Base-by-base conservation (phyloP, 2,329 filamentous ascomycete genomes). In the Arthrobotrys iridis region DNA sequence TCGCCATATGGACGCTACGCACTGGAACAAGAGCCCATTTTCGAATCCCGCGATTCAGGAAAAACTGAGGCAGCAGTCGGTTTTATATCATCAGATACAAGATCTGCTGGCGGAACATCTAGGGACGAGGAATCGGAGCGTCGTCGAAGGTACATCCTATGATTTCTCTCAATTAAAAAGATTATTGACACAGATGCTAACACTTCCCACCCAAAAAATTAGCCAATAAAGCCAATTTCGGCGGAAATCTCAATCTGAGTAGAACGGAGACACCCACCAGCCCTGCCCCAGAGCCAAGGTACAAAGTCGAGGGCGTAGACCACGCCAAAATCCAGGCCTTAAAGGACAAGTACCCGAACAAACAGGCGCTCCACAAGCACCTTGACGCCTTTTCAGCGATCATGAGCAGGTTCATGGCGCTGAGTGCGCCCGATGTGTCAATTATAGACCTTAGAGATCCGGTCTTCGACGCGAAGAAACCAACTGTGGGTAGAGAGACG, bases 31-130 rank as follows among this genome's bases (percentile, higher is more conserved):
- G 20, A 57, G 62, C 28, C 67, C 68, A 4, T 74, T 74, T 22
- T 74, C 60, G 7, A 66, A 57, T 24, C 62, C 68, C 2, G 52
- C 35, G 2, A 66, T 74, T 2, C 60, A 66, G 15, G 68, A 66
- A 22, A 74, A 74, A 24, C 11, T 62, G 18, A 22, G 68, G 8
- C 60, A 66, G 24, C 68, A 74, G 15, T 74, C 68, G 22, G 43
- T 62, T 18, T 33, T 74, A 46, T 74, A 74, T 22, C 60, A 74
- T 33, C 60, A 74, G 28, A 74, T 74, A 18, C 60, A 74, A 26
- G 68, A 62, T 30, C 15, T 74, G 28, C 35, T 67, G 24, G 68
- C 50, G n/a, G 52, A 63, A 15, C 35, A 55, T 33, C 46, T 66
- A 11, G 67, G 41, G 30, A 65, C 59, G 6, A 58, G 46, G 33